phyloP scores from a whole-genome alignment of 345 rosid species.

The Euphorbia peplus region DNA sequence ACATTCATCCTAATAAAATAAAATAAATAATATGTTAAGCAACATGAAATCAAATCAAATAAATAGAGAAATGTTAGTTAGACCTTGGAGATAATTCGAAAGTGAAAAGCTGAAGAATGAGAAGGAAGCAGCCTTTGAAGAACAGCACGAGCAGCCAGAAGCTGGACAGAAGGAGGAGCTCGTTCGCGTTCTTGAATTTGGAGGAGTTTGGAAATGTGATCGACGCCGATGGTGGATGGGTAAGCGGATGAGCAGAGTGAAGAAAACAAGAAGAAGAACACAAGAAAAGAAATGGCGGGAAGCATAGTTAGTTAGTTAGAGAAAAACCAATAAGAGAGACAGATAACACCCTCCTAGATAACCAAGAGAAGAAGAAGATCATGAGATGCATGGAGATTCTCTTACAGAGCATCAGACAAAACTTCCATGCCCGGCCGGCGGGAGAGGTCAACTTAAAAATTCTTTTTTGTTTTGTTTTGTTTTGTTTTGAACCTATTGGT shows the following conservation, averaged over 20 bases:
- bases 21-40: background rate
- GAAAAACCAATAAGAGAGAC: background rate
- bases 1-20: slow-evolving; percentile 43
- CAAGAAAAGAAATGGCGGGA: slow-evolving; percentile 26
- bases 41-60: background rate
- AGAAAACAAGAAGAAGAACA: slow-evolving; percentile 14
- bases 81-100: slow-evolving; percentile 54
- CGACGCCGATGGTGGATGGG: slow-evolving; percentile 57
- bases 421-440: too few species aligned
- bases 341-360: background rate
- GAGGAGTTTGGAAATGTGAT: slow-evolving; percentile 52
- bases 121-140: slow-evolving; percentile 60
- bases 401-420: too few species aligned
- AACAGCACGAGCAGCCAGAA: slow-evolving; percentile 51
- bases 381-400: too few species aligned
- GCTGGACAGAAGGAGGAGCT: slow-evolving; percentile 54
- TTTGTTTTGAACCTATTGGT: too few species aligned
- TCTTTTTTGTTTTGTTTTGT: too few species aligned
- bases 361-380: background rate
- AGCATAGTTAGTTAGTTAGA: slow-evolving; percentile 18
- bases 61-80: background rate
- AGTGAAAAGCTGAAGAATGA: slow-evolving; percentile 48
- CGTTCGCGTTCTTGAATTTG: slow-evolving; percentile 60
- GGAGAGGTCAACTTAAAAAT: too few species aligned
- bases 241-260: slow-evolving; percentile 19